phyloP scores from a whole-genome alignment of 2,329 filamentous ascomycete genomes.

The Trichoderma harzianum region DNA sequence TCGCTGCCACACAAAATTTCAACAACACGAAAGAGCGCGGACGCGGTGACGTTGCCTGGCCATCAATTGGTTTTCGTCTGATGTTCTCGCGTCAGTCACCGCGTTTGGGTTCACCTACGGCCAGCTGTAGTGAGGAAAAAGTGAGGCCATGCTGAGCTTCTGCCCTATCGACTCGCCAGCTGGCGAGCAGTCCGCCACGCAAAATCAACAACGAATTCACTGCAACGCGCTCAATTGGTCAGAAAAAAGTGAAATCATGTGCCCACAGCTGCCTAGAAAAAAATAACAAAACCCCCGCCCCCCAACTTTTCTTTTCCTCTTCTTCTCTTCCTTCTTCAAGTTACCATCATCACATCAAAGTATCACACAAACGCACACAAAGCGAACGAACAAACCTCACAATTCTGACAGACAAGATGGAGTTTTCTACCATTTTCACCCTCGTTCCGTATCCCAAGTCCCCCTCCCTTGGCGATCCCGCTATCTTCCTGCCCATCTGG shows the following conservation, averaged over 20 bases:
- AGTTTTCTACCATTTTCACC: constrained; percentile 9
- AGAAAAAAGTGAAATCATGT: neutral
- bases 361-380: neutral
- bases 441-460: constrained; percentile 6
- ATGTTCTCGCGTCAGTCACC: neutral
- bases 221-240: neutral
- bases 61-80: neutral
- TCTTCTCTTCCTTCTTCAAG: neutral
- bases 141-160: neutral
- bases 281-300: neutral
- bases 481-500: neutral
- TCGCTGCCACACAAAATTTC: neutral
- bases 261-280: neutral
- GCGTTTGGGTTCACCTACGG: neutral
- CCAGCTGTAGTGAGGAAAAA: neutral
- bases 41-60: neutral
- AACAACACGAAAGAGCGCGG: neutral
- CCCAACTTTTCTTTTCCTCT: neutral
- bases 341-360: constrained; percentile 12
- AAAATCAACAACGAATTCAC: neutral
- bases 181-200: constrained; percentile 1
- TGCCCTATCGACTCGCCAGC: neutral
- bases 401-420: constrained; percentile 12
- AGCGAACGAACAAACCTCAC: neutral
- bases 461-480: neutral